These are phyloP conservation scores for Acanthamoeba royreba DNA, from an alignment of 208 protist species.

Conservation along the genomic window DNA sequence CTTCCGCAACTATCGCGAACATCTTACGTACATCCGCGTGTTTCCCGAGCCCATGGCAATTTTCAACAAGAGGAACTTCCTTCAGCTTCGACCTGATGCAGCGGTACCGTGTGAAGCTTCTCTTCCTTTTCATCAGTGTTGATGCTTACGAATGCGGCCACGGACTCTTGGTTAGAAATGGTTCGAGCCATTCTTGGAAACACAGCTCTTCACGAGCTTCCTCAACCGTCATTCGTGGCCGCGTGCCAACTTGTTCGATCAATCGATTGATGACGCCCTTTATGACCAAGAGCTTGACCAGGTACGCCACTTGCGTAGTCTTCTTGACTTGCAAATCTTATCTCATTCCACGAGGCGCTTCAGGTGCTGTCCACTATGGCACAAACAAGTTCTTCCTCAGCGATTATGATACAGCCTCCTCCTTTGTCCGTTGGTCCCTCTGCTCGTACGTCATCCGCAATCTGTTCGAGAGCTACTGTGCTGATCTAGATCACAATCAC, in stretches of 20 bases:
- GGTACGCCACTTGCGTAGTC: background rate
- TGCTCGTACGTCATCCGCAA: background rate
- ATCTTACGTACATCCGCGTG: conserved; percentile 17
- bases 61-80: conserved; percentile 14
- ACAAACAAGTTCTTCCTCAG: background rate
- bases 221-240: conserved; percentile 1
- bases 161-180: background rate
- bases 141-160: background rate
- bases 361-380: background rate
- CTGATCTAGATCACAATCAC: too few relatives aligned
- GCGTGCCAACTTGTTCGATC: background rate
- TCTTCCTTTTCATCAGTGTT: background rate
- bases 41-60: conserved; percentile 14
- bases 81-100: background rate
- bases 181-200: conserved; percentile 6
- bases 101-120: background rate
- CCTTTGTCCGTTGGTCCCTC: background rate
- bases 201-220: conserved; percentile 9
- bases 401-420: background rate
- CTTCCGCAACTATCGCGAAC: background rate
- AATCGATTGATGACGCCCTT: background rate
- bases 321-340: background rate
- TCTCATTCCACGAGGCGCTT: background rate
- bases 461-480: too few relatives aligned
- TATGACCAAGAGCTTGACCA: background rate